Evolutionary conservation across 2,329 filamentous ascomycete genomes (phyloP), one percentile per base, ranked within the genome.

Genomic region (Beauveria sp.): DNA sequence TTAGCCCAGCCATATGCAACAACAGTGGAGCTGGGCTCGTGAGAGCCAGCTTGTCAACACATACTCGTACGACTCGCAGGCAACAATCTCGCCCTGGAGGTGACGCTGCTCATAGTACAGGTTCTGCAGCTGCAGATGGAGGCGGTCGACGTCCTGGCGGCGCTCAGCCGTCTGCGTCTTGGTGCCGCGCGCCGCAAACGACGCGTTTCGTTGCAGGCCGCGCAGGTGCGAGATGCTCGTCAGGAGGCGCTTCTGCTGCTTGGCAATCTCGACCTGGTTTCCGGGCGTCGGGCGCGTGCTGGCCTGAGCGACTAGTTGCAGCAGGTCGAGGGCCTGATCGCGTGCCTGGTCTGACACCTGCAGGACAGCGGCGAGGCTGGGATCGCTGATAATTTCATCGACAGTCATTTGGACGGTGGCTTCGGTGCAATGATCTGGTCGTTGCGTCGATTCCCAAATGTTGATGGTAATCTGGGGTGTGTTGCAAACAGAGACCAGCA

Each of bases 51-150:
- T 22, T 16, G 9, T 43, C 47, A 46, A 16, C 34, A 83, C 90
- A 64, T 77, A 96, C 91, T 96, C 90, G 68, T 96, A 97, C 56
- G 87, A 89, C 71, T 96, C 90, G 73, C 94, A 97, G 9, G 90
- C 91, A 0, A 84, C 80, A 63, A 99, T 97, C 75, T 99, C 94
- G 54, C 90, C 90, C 65, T 90, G 86, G 59, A 99, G 78, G 73
- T 97, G 92, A 59, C 91, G 82, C 76, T 97, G 92, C 74, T 99
- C 93, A 71, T 99, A 99, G 73, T 94, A 96, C 8, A 99, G 78
- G 70, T 99, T 99, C 75, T 97, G 93, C 60, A 99, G 81, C 70
- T 96, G 90, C 43, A 99, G 81, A 71, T 97, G 92, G 63, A 99
- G 80, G 55, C 88, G 85, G 72, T 99, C 94, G 65, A 97, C 91